Evolutionary conservation across 2,329 filamentous ascomycete genomes (phyloP), one percentile per base, ranked within the genome.

Genomic region (Sclerotinia minor): DNA sequence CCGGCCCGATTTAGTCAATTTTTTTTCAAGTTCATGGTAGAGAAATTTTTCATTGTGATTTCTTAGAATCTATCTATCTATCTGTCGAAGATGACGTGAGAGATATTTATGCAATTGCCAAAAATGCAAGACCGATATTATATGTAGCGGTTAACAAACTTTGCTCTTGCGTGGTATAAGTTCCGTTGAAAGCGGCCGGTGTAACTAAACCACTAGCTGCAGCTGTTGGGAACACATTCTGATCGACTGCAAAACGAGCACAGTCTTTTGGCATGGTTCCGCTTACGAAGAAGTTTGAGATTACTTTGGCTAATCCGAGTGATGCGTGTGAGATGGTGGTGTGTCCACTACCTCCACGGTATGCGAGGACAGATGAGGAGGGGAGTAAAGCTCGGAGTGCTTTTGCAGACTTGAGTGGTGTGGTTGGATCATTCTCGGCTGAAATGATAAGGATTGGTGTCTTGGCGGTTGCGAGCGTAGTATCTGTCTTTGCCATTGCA

Each of bases 391-490:
- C 44, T 21, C 70, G 61, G 2, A 72, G 66, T 19, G 64, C 57
- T 49, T 64, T 55, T 3, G 70, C 69, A 3, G 68, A 69, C 9
- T 67, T 45, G 3, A 72, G 68, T 35, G 70, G 70, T 17, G 70
- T 72, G 5, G 53, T 60, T 1, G 69, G 64, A 65, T 72, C 70
- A 26, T 71, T 60, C 15, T 68, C 55, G 6, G 70, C 44, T 7
- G 67, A 68, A 7, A 72, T 35, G 17, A 72, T 72, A 5, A 72
- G 58, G 35, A 72, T 65, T 19, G 58, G 65, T 24, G 65, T 67
- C 8, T 68, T 68, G 7, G 65, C 57, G 17, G 61, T 35, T 13
- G 53, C 52, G 45, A 72, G 64, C 19, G 38, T 5, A 26, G 21
- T 19, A 35, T 63, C 47, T 26, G 59, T 63, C n/a, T 50, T 41